Conservation (phyloP, 1,139 yeast genomes). For the Magnusiomyces magnusii region DNA sequence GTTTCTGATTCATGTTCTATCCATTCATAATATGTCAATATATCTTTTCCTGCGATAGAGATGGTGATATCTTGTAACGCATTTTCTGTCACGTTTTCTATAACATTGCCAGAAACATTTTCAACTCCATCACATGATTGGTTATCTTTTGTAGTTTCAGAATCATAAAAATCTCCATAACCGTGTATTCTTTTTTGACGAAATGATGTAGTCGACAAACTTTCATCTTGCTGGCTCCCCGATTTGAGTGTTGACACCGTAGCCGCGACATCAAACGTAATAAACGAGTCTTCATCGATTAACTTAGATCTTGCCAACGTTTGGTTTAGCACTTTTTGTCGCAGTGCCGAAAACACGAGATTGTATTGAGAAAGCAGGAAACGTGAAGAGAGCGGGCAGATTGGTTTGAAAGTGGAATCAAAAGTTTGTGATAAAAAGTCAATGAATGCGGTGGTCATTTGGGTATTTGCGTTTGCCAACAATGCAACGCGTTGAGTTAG, state of each 20-base stretch:
- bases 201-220: neutral
- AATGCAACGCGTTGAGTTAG: neutral
- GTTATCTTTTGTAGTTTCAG: neutral
- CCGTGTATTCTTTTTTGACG: neutral
- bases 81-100: neutral
- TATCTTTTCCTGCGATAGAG: neutral
- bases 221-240: neutral
- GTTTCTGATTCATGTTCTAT: neutral
- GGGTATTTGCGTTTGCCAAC: neutral
- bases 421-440: neutral
- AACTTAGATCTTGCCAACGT: neutral
- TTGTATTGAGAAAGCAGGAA: neutral
- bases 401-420: neutral
- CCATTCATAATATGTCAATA: neutral
- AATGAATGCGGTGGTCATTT: neutral
- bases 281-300: neutral
- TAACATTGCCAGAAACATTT: too few species aligned
- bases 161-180: neutral
- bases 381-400: neutral
- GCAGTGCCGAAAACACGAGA: neutral
- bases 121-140: too few species aligned
- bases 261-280: neutral
- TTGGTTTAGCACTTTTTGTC: neutral
- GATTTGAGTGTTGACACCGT: neutral
- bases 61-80: constrained; percentile 1